Evolutionary conservation across 2,329 filamentous ascomycete genomes (phyloP).

Genomic region (Trichoderma breve): DNA sequence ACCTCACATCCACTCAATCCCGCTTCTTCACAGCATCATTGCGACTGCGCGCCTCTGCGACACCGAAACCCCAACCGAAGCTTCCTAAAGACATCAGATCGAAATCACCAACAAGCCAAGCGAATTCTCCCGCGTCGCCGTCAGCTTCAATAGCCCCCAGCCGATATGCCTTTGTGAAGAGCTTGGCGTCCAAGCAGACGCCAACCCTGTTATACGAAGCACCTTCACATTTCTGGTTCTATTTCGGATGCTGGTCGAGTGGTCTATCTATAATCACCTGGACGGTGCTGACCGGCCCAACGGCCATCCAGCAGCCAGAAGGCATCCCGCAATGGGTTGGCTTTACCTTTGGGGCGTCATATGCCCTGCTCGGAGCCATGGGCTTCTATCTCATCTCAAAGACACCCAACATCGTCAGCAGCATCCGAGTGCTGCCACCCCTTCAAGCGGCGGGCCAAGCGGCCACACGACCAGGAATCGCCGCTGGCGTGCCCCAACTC

Average conservation of each 20-base stretch:
- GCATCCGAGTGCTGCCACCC: slow-evolving; percentile 56
- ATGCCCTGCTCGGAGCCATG: slow-evolving; percentile 57
- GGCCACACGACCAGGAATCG: slow-evolving; percentile 18
- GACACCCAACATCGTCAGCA: slow-evolving; percentile 56
- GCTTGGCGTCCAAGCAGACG: slow-evolving; percentile 53
- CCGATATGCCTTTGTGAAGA: slow-evolving; percentile 50
- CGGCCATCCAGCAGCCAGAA: slow-evolving; percentile 40
- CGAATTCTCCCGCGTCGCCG: slow-evolving; percentile 18
- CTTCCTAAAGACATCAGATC: slow-evolving; percentile 20
- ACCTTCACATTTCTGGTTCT: slow-evolving; percentile 62
- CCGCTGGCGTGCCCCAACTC: slow-evolving; percentile 41
- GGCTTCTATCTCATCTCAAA: slow-evolving; percentile 60
- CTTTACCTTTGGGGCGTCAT: slow-evolving; percentile 55
- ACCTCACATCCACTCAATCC: slow-evolving; percentile 24
- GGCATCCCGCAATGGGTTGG: slow-evolving; percentile 57
- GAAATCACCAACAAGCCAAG: slow-evolving; percentile 17
- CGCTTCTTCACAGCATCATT: slow-evolving; percentile 34
- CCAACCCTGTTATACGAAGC: slow-evolving; percentile 63
- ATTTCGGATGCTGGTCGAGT: slow-evolving; percentile 57
- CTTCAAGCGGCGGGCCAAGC: slow-evolving; percentile 25
- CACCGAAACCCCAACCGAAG: slow-evolving; percentile 24
- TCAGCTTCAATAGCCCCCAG: slow-evolving; percentile 26
- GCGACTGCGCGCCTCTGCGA: slow-evolving; percentile 25
- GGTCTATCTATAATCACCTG: slow-evolving; percentile 43
- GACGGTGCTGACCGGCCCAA: slow-evolving; percentile 36